Conservation (phyloP, 179 eudicot species). For the Drosera spatulata region DNA sequence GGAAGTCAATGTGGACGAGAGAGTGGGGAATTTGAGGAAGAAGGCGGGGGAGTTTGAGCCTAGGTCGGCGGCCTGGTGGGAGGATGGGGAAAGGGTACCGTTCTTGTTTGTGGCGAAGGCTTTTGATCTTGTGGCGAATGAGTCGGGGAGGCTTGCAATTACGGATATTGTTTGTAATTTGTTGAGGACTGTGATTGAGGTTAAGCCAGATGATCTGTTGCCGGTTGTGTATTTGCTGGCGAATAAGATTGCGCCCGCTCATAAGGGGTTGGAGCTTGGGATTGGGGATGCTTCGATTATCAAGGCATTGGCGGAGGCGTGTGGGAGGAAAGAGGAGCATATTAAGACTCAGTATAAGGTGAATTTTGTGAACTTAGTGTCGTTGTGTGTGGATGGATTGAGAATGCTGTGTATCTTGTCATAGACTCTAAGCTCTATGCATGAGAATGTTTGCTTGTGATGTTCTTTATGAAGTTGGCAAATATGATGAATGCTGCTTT, state of each 20-base stretch:
- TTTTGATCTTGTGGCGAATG: slow-evolving; percentile 55
- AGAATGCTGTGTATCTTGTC: no score
- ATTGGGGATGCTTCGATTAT: slow-evolving; percentile 84
- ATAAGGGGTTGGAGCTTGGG: slow-evolving; percentile 93
- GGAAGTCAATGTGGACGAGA: slow-evolving; percentile 40
- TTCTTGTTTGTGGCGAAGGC: slow-evolving; percentile 66
- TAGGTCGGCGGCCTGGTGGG: slow-evolving; percentile 65
- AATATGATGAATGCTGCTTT: no score
- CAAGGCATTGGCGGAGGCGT: slow-evolving; percentile 83
- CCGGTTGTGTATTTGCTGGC: slow-evolving; percentile 69
- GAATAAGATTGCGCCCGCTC: slow-evolving; percentile 76
- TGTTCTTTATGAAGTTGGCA: no score
- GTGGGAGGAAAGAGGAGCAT: slow-evolving; percentile 52
- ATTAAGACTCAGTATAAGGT: slow-evolving; percentile 66
- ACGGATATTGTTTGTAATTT: slow-evolving; percentile 84
- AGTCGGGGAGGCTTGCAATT: slow-evolving; percentile 65
- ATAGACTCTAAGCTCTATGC: no score
- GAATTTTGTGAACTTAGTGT: not conserved
- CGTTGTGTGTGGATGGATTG: not conserved
- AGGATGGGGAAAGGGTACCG: slow-evolving; percentile 61
- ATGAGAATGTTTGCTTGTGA: no score
- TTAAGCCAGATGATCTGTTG: slow-evolving; percentile 64
- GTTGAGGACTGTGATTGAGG: slow-evolving; percentile 75
- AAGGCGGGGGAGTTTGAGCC: slow-evolving; percentile 52
- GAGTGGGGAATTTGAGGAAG: slow-evolving; percentile 18